Evolutionary conservation across 2,329 filamentous ascomycete species (phyloP), one percentile per base, ranked within the genome.

Genomic region (Pseudogymnoascus sp.): DNA sequence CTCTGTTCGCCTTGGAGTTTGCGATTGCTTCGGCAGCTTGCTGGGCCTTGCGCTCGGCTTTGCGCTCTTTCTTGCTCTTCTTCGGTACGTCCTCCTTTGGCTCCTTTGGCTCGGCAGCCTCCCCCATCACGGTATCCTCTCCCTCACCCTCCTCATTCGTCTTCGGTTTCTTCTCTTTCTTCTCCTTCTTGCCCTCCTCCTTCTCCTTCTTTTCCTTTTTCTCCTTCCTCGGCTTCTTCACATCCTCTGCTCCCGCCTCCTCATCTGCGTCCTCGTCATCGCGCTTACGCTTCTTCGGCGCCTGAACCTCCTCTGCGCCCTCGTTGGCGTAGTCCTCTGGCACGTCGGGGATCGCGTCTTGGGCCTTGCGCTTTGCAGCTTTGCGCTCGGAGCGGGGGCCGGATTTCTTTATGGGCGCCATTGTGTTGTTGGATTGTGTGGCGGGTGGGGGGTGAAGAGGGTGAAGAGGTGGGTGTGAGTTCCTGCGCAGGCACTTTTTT

Each of bases 1-100:
- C 54, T 11, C 40, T 9, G 37, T 37, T 60, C 8, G 24, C 37
- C 15, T 36, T 36, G 1, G 36, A 54, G 71, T 71, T 54, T 63
- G 64, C 63, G 64, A 69, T 63, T 17, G 61, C 63, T 36, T 63
- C 65, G 36, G 65, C 66, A 64, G 68, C 66, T 60, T 74, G 68
- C 33, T 70, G 70, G 29, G 71, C 68, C 67, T 69, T 72, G 50
- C 68, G 68, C 63, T 73, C 71, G 10, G 71, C 69, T 31, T 73
- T 68, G 47, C 71, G 67, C 61, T 72, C 73, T 65, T 74, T 74
- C 65, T 73, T 72, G 36, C 70, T 69, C 64, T 74, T 74, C 64
- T 70, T 71, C 8, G 64, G 67, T 39, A 64, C 61, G 44, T 65
- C 63, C 13, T 74, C 74, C 65, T 73, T 72, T 35, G 70, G 68